Percentiles rank a stretch among this genome's conserved stretches.
phyloP scores from a whole-genome alignment of 108 stramenopile genomes.

The Fistulifera pelliculosa region DNA sequence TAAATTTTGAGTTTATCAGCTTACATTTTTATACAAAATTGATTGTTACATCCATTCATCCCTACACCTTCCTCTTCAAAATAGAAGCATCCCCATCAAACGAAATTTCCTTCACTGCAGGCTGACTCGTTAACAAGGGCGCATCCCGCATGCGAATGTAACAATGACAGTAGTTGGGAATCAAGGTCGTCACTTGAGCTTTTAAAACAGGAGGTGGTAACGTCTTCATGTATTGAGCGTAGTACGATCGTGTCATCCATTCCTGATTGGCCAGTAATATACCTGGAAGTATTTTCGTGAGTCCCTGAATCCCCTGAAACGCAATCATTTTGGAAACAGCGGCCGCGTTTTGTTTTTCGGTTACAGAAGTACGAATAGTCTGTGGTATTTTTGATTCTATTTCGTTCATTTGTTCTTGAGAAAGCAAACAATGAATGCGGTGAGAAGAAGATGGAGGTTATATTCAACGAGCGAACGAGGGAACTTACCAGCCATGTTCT shows the following conservation, averaged over 20 bases:
- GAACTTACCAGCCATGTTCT: background rate
- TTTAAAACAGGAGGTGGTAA: constrained; percentile 6
- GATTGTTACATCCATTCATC: too few relatives aligned
- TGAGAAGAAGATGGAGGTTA: too few relatives aligned
- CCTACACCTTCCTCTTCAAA: too few relatives aligned
- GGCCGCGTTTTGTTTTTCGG: background rate
- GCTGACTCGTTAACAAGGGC: background rate
- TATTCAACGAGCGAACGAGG: too few relatives aligned
- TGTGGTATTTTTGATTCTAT: background rate
- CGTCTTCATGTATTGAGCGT: constrained; percentile 1
- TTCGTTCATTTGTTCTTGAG: background rate
- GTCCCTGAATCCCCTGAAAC: background rate
- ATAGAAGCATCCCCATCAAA: constrained; percentile 1
- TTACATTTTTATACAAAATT: too few relatives aligned
- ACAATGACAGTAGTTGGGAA: constrained; percentile 4
- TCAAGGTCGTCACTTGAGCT: background rate
- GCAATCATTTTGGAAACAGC: constrained; percentile 2
- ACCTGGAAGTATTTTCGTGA: background rate
- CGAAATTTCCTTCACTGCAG: constrained; percentile 1
- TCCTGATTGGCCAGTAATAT: constrained; percentile 1
- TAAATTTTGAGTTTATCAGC: too few relatives aligned
- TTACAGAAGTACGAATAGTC: background rate
- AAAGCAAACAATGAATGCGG: too few relatives aligned
- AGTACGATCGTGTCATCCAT: constrained; percentile 2
- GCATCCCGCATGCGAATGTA: constrained; percentile 7